Evolutionary conservation across 805 yeast genomes (phyloP), one percentile per base, ranked within the genome.

Genomic region (Blastobotrys robertii): DNA sequence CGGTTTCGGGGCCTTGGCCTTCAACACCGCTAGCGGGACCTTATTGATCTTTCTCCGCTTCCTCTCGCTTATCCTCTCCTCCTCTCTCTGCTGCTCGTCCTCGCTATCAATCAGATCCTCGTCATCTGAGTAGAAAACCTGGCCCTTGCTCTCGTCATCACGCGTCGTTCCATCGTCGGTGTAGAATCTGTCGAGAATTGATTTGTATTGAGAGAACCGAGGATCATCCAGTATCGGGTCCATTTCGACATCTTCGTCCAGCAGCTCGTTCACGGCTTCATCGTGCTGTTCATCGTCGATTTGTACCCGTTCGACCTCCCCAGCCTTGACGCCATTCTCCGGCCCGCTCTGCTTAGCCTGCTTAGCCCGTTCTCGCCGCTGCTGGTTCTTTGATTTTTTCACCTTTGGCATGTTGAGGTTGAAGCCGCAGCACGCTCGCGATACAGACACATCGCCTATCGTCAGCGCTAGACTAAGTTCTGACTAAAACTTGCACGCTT

Each of bases 1-100:
- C 0, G 97, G 97, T 22, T 65, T 64, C 1, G 63, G 50, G 0
- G 83, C 69, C 15, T 67, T 58, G 0, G 82, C 68, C 57, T 88
- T 90, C 41, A 90, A 65, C 7, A 69, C 66, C 0, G 88, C 76
- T 11, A 90, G 60, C 1, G 92, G 73, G 0, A 85, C 73, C 51
- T 80, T 79, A 40, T 71, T 67, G 37, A 61, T 54, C 47, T 69
- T 69, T 35, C 77, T 67, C 19, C 68, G 63, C 55, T 81, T 79
- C 42, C 75, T 68, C 44, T 70, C 76, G 11, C 71, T 47, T 28
- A 49, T 44, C 4, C 56, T 52, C 10, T 48, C 51, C 9, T 54
- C 48, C 14, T 48, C 52, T 29, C 51, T 8, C 58, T 9, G 52
- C 58, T 16, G 57, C 61, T 30, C 58, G 30, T 55, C 56, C 34